Base-by-base conservation (phyloP, 2,329 filamentous ascomycete species). In the Sporothrix pseudoabietina region DNA sequence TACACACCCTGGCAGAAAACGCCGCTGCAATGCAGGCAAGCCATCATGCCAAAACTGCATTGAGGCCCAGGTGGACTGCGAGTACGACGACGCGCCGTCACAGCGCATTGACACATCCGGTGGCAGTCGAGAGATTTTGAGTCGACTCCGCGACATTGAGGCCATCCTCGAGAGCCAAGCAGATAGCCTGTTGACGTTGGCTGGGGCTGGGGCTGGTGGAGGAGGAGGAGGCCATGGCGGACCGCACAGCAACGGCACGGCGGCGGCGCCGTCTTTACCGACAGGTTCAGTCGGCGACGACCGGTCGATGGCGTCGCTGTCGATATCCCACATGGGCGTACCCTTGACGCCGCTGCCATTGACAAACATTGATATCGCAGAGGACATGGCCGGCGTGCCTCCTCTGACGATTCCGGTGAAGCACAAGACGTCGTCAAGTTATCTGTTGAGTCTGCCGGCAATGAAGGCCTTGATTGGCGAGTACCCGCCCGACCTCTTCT, bases 341-440 rank as follows among this genome's bases (percentile, higher is more conserved):
- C 57, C 70, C 2, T 10, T 52, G 57, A 65, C 57, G 0, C 55
- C 70, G 0, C n/a, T 65, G 4, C 70, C 70, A 1, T 12, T 71
- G 4, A 49, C 57, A 5, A 65, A 63, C 12, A 52, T 65, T 19
- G 30, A 63, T 14, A n/a, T 55, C 5, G 3, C 59, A 5, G 57
- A 65, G 10, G 70, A 71, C 30, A 54, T 77, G 22, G 69, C 75
- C 3, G 72, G 74, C 6, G 65, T 78, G 3, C 77, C 78, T 0
- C 78, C 78, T 1, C 73, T 80, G 22, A 79, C 76, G 0, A 79
- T 80, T 44, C 78, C 79, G 2, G 75, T 79, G 49, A 77, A 77
- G 32, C 79, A 80, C 71, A 78, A 78, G 71, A 79, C 79, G 3
- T 80, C 78, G 14, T 79, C 79, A 0, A 80, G 74, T 68, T 80